Evolutionary conservation across 257 asterid species (phyloP), one percentile per base, ranked within the genome.

Genomic region (Nicotiana knightiana): DNA sequence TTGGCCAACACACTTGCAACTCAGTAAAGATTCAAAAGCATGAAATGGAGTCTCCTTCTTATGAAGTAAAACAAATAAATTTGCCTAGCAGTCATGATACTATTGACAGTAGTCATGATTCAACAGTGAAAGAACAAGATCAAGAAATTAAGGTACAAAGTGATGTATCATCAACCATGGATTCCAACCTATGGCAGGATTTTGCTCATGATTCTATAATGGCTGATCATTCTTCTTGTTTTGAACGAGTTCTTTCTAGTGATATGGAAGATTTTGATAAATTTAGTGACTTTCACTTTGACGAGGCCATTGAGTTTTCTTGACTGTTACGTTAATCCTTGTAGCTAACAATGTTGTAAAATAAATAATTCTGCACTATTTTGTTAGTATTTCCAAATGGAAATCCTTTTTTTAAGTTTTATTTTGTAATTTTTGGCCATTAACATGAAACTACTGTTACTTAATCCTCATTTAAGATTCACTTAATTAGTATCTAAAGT

Each of bases 1-100:
- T 91, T 82, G 89, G 88, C 26, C 86, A 76, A 4, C 98, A 94
- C 46, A 88, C 90, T 9, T 94, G 98, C 90, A 79, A 67, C 15
- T 24, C 61, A 71, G 9, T 32, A 43, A 71, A 71, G 61, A 71
- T 71, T 71, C 39, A 24, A 24, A 71, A 24, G 11, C 61, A 71
- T 46, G 24, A 7, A 3, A 57, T 6, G 21, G 7, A 39, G 39
- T n/a, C 77, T 90, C 0, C 85, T 91, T n/a, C 82, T 89, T 91
- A 89, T 26, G 83, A 88, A 51, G 51, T 35, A 79, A 82, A 62
- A 24, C 15, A 1, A 8, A 11, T 12, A 16, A 16, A 9, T 11
- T 9, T 0, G 21, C 66, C 59, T 84, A 32, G 21, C 61, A 16
- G 78, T 21, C 24, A 21, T 77, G n/a, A 84, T 84, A 35, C 78